phyloP scores from a whole-genome alignment of 2,329 filamentous ascomycete genomes.

The Aspergillus aculeatus region DNA sequence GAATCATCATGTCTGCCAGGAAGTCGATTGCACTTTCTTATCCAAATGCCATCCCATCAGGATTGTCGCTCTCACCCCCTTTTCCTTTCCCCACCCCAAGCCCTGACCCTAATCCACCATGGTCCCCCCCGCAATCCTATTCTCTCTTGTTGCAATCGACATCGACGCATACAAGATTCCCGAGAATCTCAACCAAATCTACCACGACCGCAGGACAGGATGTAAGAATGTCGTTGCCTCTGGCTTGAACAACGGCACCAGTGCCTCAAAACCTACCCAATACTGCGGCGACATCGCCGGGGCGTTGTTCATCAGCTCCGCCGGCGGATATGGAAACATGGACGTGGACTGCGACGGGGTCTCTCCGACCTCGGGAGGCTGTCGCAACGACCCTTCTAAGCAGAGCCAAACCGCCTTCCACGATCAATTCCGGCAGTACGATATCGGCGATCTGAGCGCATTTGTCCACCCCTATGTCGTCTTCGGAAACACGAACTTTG shows the following conservation, averaged over 20 bases:
- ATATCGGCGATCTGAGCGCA: slow-evolving; percentile 50
- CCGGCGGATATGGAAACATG: slow-evolving; percentile 47
- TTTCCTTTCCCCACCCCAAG: too few relatives aligned
- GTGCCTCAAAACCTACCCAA: not conserved
- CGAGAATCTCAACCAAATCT: slow-evolving; percentile 20
- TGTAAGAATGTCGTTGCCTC: not conserved
- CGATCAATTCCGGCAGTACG: slow-evolving; percentile 40
- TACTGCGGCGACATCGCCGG: slow-evolving; percentile 49
- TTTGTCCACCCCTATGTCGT: slow-evolving; percentile 56
- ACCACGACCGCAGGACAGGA: slow-evolving; percentile 20
- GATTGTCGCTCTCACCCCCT: too few relatives aligned
- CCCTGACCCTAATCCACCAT: not conserved
- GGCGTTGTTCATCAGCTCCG: not conserved
- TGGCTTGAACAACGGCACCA: not conserved
- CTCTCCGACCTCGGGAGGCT: slow-evolving; percentile 48
- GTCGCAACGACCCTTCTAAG: slow-evolving; percentile 43
- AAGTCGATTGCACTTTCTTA: too few relatives aligned
- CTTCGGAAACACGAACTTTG: slow-evolving; percentile 52
- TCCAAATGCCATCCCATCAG: too few relatives aligned
- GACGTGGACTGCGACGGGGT: slow-evolving; percentile 60
- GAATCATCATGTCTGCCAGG: too few relatives aligned
- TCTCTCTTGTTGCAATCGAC: not conserved
- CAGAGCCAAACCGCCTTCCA: slow-evolving; percentile 50
- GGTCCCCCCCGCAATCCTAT: not conserved
- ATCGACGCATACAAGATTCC: slow-evolving; percentile 17